Conservation (phyloP, 768 basidiomycete genomes). For the Suillus bovinus region DNA sequence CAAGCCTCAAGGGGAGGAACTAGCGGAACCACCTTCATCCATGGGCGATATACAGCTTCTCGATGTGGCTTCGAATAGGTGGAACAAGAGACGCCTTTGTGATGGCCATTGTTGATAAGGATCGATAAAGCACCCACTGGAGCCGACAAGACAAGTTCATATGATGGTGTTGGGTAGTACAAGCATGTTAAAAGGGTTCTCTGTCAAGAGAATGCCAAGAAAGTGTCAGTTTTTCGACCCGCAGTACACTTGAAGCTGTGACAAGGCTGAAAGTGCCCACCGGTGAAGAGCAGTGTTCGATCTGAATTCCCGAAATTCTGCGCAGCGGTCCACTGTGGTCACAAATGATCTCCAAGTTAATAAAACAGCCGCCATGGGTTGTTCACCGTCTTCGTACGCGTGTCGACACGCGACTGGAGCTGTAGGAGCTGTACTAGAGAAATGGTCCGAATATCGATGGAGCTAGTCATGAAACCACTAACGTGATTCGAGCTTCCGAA, state of each 20-base stretch:
- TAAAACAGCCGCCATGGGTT: neutral
- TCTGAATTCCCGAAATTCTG: neutral
- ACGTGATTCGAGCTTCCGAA: neutral
- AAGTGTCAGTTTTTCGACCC: neutral
- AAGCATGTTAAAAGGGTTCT: neutral
- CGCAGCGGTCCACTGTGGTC: constrained; percentile 1
- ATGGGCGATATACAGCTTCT: neutral
- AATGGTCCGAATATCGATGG: neutral
- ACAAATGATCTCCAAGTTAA: neutral
- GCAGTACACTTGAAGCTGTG: constrained; percentile 9
- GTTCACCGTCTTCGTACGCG: neutral
- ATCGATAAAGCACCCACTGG: neutral
- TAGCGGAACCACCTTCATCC: neutral
- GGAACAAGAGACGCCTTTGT: neutral
- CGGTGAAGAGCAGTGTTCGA: neutral
- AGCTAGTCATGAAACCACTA: neutral
- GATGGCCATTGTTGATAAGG: neutral
- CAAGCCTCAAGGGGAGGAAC: neutral
- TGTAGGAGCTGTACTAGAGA: neutral
- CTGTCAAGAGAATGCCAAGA: neutral
- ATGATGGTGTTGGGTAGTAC: neutral
- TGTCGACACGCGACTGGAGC: neutral
- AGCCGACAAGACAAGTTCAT: neutral
- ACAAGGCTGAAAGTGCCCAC: neutral
- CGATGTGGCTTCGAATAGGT: neutral